A percentile compares a stretch with the other conserved stretches of the same genome.
Conservation (phyloP, 768 basidiomycete species). For the Boletus pseudo-olivaceus region DNA sequence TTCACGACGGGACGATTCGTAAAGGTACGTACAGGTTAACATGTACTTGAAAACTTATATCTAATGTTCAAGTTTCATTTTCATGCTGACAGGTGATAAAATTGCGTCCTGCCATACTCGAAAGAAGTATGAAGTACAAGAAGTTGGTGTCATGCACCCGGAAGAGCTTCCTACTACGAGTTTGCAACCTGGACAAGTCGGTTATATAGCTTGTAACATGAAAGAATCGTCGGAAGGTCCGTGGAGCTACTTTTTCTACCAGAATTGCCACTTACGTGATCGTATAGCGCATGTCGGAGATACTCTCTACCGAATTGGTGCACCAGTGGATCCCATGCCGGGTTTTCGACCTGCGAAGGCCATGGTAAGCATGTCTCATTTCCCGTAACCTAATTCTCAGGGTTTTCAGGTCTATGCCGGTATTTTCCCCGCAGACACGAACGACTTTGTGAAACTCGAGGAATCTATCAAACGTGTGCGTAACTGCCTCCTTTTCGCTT, state of each 20-base stretch:
- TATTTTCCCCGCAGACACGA: conserved; percentile 88
- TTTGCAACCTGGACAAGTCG: conserved; percentile 78
- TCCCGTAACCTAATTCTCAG: background rate
- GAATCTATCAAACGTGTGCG: conserved; percentile 89
- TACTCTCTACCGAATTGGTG: conserved; percentile 76
- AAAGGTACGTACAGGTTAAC: conserved; percentile 53
- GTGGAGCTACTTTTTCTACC: background rate
- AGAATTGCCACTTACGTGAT: background rate
- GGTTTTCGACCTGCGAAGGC: conserved; percentile 91
- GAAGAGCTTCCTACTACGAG: conserved; percentile 73
- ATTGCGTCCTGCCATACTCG: conserved; percentile 81
- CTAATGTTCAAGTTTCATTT: background rate
- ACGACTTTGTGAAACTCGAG: conserved; percentile 90
- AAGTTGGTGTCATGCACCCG: conserved; percentile 87
- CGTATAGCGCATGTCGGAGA: conserved; percentile 86
- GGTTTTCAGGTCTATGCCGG: conserved; percentile 81
- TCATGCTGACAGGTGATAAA: conserved; percentile 66
- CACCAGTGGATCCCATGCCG: conserved; percentile 75
- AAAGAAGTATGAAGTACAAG: conserved; percentile 86
- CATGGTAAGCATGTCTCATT: conserved; percentile 57
- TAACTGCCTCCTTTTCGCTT: conserved; percentile 1
- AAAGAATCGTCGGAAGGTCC: conserved; percentile 92
- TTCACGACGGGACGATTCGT: conserved; percentile 74
- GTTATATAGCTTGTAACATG: conserved; percentile 94
- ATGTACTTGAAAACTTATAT: background rate